phyloP scores from a whole-genome alignment of 805 yeast species.

The Ogataea siamensis region DNA sequence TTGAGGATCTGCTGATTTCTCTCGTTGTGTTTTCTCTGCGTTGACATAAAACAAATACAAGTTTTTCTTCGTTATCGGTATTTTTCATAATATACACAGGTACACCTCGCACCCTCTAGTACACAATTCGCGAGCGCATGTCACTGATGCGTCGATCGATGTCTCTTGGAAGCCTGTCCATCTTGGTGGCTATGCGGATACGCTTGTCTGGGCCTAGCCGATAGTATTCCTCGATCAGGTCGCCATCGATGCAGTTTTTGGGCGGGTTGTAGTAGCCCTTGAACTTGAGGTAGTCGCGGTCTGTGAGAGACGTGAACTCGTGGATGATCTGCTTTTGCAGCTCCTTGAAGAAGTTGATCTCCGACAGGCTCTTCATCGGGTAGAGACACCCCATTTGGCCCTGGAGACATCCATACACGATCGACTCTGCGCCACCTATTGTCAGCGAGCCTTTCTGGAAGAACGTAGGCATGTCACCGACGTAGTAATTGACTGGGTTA shows the following conservation, averaged over 20 bases:
- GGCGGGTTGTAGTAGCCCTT: slow-evolving; percentile 82
- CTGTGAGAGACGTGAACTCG: slow-evolving; percentile 45
- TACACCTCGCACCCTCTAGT: slow-evolving; percentile 15
- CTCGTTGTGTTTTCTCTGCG: slow-evolving; percentile 34
- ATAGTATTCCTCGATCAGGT: slow-evolving; percentile 62
- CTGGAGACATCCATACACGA: slow-evolving; percentile 72
- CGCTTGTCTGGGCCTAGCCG: slow-evolving; percentile 36
- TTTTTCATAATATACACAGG: neutral
- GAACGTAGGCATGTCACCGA: slow-evolving; percentile 70
- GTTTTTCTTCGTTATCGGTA: slow-evolving; percentile 5
- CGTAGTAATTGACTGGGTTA: slow-evolving; percentile 53
- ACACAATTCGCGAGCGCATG: slow-evolving; percentile 41
- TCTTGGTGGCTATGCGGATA: slow-evolving; percentile 37
- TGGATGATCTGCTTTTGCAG: slow-evolving; percentile 49
- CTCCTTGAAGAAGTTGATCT: slow-evolving; percentile 54
- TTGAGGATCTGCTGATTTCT: slow-evolving; percentile 69
- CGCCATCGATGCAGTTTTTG: slow-evolving; percentile 83
- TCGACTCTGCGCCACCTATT: slow-evolving; percentile 61
- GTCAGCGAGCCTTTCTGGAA: slow-evolving; percentile 54
- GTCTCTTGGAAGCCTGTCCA: slow-evolving; percentile 49
- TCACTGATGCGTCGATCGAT: slow-evolving; percentile 53
- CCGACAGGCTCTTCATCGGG: slow-evolving; percentile 64
- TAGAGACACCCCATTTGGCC: slow-evolving; percentile 76
- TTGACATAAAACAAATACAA: slow-evolving; percentile 8
- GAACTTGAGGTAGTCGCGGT: slow-evolving; percentile 64